phyloP scores from a whole-genome alignment of 495 filamentous ascomycete genomes.

The Trichocladium antarcticum region DNA sequence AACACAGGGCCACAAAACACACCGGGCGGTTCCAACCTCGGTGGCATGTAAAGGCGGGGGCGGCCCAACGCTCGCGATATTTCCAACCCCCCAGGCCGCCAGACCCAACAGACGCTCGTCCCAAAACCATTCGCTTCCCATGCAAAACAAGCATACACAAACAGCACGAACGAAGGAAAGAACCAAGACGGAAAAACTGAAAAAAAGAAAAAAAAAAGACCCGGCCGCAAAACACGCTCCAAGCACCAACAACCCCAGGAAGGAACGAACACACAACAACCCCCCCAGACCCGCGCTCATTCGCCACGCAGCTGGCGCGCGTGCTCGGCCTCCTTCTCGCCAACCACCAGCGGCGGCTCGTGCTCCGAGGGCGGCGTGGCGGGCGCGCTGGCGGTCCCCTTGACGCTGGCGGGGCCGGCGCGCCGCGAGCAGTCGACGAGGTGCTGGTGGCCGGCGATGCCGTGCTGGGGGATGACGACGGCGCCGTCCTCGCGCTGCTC shows the following conservation, averaged over 20 bases:
- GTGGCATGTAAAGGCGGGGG: no score
- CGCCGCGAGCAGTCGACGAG: conserved; percentile 14
- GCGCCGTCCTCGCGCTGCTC: conserved; percentile 54
- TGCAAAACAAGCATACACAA: not conserved
- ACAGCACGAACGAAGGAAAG: no score
- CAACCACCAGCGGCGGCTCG: not conserved
- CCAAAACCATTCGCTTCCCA: not conserved
- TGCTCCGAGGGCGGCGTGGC: conserved; percentile 9
- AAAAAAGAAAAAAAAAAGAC: not conserved
- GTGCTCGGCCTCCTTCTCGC: not conserved
- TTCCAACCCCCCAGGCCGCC: no score
- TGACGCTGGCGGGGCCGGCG: not conserved
- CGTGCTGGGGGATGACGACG: conserved; percentile 61
- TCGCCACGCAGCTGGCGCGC: no score
- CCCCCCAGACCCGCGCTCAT: no score
- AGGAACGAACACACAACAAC: no score
- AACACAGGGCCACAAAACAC: no score
- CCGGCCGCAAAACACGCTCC: not conserved
- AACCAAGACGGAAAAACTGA: not conserved
- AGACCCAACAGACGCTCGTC: no score
- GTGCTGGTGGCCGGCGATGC: conserved; percentile 58
- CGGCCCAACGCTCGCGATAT: no score
- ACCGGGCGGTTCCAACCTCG: no score
- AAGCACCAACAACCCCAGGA: no score
- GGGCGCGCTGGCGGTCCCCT: not conserved